Conservation (phyloP, 1,284 basidiomycete species). For the Veloboletus limbatus region DNA sequence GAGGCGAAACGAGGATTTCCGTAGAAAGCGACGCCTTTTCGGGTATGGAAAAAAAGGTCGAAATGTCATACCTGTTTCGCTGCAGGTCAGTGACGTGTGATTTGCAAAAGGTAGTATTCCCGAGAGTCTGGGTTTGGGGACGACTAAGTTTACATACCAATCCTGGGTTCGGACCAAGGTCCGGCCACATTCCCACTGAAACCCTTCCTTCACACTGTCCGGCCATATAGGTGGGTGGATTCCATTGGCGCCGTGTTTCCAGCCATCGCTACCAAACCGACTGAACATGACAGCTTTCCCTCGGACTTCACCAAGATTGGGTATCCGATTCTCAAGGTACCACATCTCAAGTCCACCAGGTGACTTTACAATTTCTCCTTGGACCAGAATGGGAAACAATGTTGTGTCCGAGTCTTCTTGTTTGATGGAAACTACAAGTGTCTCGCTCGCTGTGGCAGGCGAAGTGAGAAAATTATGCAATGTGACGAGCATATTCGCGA, state of each 20-base stretch:
- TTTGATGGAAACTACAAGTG: slow-evolving; percentile 81
- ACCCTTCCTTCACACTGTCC: slow-evolving; percentile 67
- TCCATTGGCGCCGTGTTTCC: slow-evolving; percentile 70
- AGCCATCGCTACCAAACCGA: slow-evolving; percentile 63
- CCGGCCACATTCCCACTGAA: slow-evolving; percentile 70
- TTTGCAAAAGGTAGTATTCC: background rate
- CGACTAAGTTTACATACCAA: slow-evolving; percentile 54
- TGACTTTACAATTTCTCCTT: slow-evolving; percentile 55
- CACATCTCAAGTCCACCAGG: slow-evolving; percentile 66
- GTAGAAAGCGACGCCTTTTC: slow-evolving; percentile 69
- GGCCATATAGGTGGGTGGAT: slow-evolving; percentile 84
- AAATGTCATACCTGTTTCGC: slow-evolving; percentile 67
- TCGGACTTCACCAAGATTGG: slow-evolving; percentile 75
- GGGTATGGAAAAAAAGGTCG: slow-evolving; percentile 72
- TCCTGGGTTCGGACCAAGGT: slow-evolving; percentile 75
- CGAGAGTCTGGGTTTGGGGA: background rate
- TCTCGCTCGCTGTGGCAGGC: slow-evolving; percentile 59
- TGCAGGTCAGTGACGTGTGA: slow-evolving; percentile 3
- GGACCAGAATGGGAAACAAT: slow-evolving; percentile 65
- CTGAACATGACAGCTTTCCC: slow-evolving; percentile 82
- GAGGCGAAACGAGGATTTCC: slow-evolving; percentile 47
- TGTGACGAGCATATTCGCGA: slow-evolving; percentile 57
- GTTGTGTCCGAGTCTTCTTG: slow-evolving; percentile 65
- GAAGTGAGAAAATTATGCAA: slow-evolving; percentile 65
- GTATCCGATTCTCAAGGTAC: slow-evolving; percentile 78